Base-by-base conservation (phyloP, 495 filamentous ascomycete species). In the Penicillium taxi region DNA sequence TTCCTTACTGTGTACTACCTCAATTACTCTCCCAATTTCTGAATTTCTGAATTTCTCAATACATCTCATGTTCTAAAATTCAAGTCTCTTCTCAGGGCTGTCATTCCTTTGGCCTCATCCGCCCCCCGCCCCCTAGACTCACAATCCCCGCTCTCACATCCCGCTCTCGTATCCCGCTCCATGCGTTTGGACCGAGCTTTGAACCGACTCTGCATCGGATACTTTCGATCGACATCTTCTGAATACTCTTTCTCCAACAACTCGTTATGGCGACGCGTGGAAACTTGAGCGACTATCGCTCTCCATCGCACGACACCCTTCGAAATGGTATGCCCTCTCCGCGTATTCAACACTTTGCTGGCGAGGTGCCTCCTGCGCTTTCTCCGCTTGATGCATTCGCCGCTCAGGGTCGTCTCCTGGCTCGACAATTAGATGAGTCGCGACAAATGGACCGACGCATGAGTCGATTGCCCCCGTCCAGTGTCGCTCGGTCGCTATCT, bases 371-470 rank as follows among this genome's bases (percentile, higher is more conserved):
- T 21, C 91, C 91, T 11, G 82, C 88, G 20, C 75, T 96, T 32
- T 96, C 91, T 2, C 91, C 91, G 11, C 75, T 98, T 30, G 91
- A 96, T 70, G 90, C 91, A 25, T 86, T 98, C 44, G 87, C 86
- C 12, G 73, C 85, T 41, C 89, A 95, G 45, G 88, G 87, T 39
- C 81, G 88, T 32, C 56, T 90, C 44, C 73, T 96, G 29, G 84
- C 86, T n/a, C 82, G 77, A 59, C 81, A 93, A 56, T 73, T 98
- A 24, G 80, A 94, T 48, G 79, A 87, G 41, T 83, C 78, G 38
- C 69, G 70, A 34, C 61, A 64, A 33, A 74, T 74, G 50, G 77
- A 80, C 28, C 77, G 75, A 26, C 80, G 90, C 24, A 77, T 94
- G 57, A 94, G 88, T 61, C 73, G 90, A 32, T 60, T 98, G 27